Evolutionary conservation across 129 eudicot genomes (phyloP), one percentile per base, ranked within the genome.

Genomic region (Flaveria brownii): DNA sequence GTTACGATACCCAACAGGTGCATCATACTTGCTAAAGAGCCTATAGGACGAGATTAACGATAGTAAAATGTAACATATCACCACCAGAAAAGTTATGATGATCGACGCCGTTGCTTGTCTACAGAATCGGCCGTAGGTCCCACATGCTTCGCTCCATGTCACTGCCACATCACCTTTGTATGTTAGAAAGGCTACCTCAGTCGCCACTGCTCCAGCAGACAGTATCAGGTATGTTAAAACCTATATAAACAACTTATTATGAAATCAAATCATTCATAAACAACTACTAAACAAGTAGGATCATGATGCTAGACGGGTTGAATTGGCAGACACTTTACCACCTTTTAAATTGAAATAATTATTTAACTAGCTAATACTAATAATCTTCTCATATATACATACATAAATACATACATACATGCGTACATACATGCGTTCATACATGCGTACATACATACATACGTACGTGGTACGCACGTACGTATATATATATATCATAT

Each of bases 21-120:
- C 91, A 67, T 94, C 98, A 73, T 84, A 94, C 63, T 83, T 91
- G 91, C 93, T 91, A 82, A 94, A 94, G 30, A 94, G 88, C 65
- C 96, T 73, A 73, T 94, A 94, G 14, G 98, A 91, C 2, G 97
- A 94, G 49, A 94, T 81, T 8, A 91, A 87, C 0, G 97, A 88
- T 33, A 94, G 84, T 52, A 81, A 82, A 28, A 85, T 87, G 39
- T 94, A 94, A 78, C 97, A 91, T 22, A 89, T 76, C 23, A 84
- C 86, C 14, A 87, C 97, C 2, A 74, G 36, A 41, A 91, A 91
- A 22, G 96, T 94, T 59, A 94, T 74, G 71, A 85, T 72, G 11
- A 94, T 73, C 0, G 98, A 87, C 0, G 96, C 77, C 0, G 90
- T 87, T 22, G 98, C 97, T 60, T 84, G 87, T 64, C 73, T 82